phyloP scores from a whole-genome alignment of 192 early-diverging fungal species.

The Spizellomyces punctatus region DNA sequence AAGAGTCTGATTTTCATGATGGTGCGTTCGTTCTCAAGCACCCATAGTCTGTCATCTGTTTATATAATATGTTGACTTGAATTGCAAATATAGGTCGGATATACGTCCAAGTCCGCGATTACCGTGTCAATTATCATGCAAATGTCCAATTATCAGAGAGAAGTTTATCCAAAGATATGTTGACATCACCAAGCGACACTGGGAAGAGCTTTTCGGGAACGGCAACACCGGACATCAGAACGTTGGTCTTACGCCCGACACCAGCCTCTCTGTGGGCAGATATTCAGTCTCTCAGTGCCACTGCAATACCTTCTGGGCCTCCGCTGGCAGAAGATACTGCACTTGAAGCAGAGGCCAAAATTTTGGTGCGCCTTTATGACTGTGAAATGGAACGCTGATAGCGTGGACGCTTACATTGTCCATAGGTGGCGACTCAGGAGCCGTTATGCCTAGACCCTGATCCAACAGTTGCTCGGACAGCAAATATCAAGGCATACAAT shows the following conservation, averaged over 20 bases:
- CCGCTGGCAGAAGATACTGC: constrained; percentile 21
- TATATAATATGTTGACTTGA: background rate
- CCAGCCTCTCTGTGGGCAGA: constrained; percentile 26
- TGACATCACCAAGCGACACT: background rate
- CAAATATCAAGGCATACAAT: constrained; percentile 21
- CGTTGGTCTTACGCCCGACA: constrained; percentile 17
- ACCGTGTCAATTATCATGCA: constrained; percentile 19
- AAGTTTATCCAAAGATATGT: background rate
- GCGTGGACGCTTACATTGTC: background rate
- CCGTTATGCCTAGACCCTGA: constrained; percentile 28
- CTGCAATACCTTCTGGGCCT: background rate
- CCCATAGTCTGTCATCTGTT: background rate
- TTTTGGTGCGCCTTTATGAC: constrained; percentile 6
- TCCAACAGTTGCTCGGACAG: constrained; percentile 1
- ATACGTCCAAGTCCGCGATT: constrained; percentile 22
- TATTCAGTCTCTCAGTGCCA: background rate
- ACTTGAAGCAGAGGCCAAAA: constrained; percentile 24
- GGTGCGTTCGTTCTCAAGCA: background rate
- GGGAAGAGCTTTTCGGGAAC: background rate
- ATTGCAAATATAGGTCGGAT: constrained; percentile 11
- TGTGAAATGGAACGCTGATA: background rate
- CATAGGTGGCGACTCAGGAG: constrained; percentile 7
- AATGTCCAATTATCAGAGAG: background rate
- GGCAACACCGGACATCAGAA: constrained; percentile 12
- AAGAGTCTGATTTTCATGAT: constrained; percentile 25